Conservation (phyloP, 352 stramenopile genomes). For the Globisporangium barbulae region DNA sequence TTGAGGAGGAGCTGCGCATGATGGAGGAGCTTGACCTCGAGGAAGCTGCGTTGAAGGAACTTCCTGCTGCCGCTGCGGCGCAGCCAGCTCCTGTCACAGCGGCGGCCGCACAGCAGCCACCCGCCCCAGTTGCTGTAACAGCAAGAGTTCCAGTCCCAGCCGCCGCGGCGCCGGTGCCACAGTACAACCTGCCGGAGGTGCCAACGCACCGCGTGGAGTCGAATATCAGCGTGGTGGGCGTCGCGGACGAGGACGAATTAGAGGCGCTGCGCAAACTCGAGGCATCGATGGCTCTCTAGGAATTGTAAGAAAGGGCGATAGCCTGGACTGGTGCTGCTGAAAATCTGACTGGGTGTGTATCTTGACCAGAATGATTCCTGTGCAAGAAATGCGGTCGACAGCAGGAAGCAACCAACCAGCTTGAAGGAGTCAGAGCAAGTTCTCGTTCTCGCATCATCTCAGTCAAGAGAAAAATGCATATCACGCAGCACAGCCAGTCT, state of each 20-base stretch:
- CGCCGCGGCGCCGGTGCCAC: constrained; percentile 22
- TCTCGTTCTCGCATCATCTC: not conserved
- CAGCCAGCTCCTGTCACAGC: constrained; percentile 23
- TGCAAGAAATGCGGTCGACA: not conserved
- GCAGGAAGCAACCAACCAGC: not conserved
- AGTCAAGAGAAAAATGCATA: not conserved
- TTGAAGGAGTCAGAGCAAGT: not conserved
- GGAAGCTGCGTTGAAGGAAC: constrained; percentile 67
- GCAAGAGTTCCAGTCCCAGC: constrained; percentile 16
- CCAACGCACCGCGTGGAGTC: constrained; percentile 72
- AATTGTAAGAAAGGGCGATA: not conserved
- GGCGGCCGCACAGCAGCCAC: constrained; percentile 14
- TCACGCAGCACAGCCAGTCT: not conserved
- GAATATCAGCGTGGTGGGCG: constrained; percentile 72
- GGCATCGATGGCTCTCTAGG: constrained; percentile 81
- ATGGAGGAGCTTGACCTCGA: constrained; percentile 93
- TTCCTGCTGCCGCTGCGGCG: constrained; percentile 14
- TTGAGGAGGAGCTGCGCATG: constrained; percentile 92
- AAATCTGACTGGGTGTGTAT: not conserved
- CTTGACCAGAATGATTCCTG: not conserved
- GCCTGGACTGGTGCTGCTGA: not conserved
- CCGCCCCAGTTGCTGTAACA: constrained; percentile 17
- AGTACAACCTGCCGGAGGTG: constrained; percentile 78
- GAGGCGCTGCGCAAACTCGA: constrained; percentile 83
- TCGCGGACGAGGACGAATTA: constrained; percentile 78